A percentile compares a stretch with the other conserved stretches of the same genome.
Evolutionary conservation across 331 rosid genomes (phyloP).

Genomic region (Stylosanthes scabra): DNA sequence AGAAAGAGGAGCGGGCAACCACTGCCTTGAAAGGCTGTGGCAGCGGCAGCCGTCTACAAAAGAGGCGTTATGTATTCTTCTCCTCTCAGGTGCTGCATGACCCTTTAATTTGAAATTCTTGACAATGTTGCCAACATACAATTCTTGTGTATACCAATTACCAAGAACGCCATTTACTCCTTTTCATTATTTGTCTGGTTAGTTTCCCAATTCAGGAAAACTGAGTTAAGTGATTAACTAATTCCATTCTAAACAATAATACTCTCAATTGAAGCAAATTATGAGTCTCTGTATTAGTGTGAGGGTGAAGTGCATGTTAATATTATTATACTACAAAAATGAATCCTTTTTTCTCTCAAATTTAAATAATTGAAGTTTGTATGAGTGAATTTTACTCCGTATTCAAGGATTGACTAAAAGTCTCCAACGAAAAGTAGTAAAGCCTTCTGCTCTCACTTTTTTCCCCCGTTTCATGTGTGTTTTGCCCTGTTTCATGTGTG

Average conservation of each 20-base stretch:
- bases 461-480: not conserved
- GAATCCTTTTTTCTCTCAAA: slow-evolving; percentile 28
- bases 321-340: slow-evolving; percentile 10
- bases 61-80: no score
- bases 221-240: slow-evolving; percentile 6
- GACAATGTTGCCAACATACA: not conserved
- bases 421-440: not conserved
- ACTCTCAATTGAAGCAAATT: slow-evolving; percentile 3
- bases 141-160: slow-evolving; percentile 11
- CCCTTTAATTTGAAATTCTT: no score
- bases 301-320: not conserved
- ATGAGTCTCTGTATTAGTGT: not conserved
- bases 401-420: slow-evolving; percentile 1
- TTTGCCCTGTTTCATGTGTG: not conserved
- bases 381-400: not conserved
- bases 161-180: slow-evolving; percentile 9
- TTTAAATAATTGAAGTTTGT: slow-evolving; percentile 9
- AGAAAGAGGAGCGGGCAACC: no score
- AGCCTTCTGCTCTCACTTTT: not conserved
- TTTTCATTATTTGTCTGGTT: slow-evolving; percentile 29
- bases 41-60: no score
- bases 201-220: slow-evolving; percentile 25
- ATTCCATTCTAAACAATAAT: slow-evolving; percentile 23
- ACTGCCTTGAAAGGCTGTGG: no score
- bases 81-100: no score